phyloP scores from a whole-genome alignment of 768 basidiomycete genomes.

The Amanita pallidorosea region DNA sequence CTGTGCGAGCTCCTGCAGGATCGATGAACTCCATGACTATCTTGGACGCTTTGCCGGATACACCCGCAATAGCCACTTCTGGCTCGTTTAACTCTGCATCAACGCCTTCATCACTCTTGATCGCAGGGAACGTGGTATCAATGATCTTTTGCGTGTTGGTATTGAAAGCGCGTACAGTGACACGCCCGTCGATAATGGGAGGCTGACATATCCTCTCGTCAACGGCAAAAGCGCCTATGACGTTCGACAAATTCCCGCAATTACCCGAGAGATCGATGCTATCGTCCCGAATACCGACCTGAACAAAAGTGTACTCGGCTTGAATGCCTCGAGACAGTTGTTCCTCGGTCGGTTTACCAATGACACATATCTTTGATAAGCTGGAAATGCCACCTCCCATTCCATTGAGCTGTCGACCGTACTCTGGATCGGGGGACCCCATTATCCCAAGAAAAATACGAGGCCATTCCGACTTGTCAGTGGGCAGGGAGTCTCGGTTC shows the following conservation, averaged over 20 bases:
- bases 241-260: slow-evolving; percentile 65
- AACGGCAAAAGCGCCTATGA: slow-evolving; percentile 64
- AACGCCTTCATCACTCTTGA: slow-evolving; percentile 11
- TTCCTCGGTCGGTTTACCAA: slow-evolving; percentile 34
- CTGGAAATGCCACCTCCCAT: slow-evolving; percentile 76
- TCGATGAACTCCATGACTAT: slow-evolving; percentile 58
- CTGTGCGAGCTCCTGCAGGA: slow-evolving; percentile 62
- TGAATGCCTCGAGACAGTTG: slow-evolving; percentile 37
- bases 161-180: slow-evolving; percentile 47
- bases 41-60: slow-evolving; percentile 51
- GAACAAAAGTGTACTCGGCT: slow-evolving; percentile 64
- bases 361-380: slow-evolving; percentile 64
- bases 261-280: slow-evolving; percentile 61
- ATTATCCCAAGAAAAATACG: slow-evolving; percentile 60
- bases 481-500: slow-evolving; percentile 40
- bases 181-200: neutral
- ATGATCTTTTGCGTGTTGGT: slow-evolving; percentile 65
- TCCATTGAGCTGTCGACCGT: slow-evolving; percentile 66
- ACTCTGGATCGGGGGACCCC: slow-evolving; percentile 69
- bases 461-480: slow-evolving; percentile 38
- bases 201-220: slow-evolving; percentile 46
- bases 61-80: slow-evolving; percentile 54
- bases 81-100: slow-evolving; percentile 35
- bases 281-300: slow-evolving; percentile 48
- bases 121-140: slow-evolving; percentile 59